Evolutionary conservation across 495 filamentous ascomycete species (phyloP).

Genomic region (Sporormia fimetaria): DNA sequence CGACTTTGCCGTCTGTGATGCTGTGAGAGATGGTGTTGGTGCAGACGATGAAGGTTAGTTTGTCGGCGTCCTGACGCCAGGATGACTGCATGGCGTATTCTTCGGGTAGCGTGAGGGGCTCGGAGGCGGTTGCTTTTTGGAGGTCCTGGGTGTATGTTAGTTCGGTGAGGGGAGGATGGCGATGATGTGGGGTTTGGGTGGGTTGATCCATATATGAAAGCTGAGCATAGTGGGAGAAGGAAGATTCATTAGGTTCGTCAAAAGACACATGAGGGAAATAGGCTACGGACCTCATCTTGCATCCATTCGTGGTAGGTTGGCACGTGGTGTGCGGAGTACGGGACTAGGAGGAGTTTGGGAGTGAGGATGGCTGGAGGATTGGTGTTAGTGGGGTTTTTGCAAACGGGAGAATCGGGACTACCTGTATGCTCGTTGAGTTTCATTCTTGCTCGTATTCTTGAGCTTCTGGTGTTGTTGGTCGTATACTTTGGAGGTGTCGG

Average conservation of each 20-base stretch:
- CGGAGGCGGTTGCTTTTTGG: slow-evolving; percentile 72
- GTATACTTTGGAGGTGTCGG: not conserved
- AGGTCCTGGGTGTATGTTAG: slow-evolving; percentile 46
- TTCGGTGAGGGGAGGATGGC: not conserved
- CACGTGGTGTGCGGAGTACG: slow-evolving; percentile 74
- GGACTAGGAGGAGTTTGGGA: slow-evolving; percentile 57
- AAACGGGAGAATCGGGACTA: not conserved
- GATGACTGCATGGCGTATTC: slow-evolving; percentile 76
- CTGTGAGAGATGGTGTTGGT: slow-evolving; percentile 4
- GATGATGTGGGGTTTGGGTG: not conserved
- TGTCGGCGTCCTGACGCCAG: slow-evolving; percentile 68
- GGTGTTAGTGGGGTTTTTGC: not conserved
- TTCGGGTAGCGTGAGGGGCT: slow-evolving; percentile 61
- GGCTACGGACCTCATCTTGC: slow-evolving; percentile 79
- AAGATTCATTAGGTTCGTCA: not conserved
- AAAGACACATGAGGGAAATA: no score
- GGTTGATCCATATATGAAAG: not conserved
- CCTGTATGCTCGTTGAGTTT: slow-evolving; percentile 22
- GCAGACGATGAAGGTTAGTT: slow-evolving; percentile 63
- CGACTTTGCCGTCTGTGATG: not conserved
- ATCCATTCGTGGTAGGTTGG: slow-evolving; percentile 80
- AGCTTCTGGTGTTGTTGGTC: not conserved
- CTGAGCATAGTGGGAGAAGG: not conserved
- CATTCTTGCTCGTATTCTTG: slow-evolving; percentile 6
- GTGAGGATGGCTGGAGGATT: slow-evolving; percentile 51